Evolutionary conservation across 768 basidiomycete species (phyloP).

Genomic region (Leccinum uliginosum): DNA sequence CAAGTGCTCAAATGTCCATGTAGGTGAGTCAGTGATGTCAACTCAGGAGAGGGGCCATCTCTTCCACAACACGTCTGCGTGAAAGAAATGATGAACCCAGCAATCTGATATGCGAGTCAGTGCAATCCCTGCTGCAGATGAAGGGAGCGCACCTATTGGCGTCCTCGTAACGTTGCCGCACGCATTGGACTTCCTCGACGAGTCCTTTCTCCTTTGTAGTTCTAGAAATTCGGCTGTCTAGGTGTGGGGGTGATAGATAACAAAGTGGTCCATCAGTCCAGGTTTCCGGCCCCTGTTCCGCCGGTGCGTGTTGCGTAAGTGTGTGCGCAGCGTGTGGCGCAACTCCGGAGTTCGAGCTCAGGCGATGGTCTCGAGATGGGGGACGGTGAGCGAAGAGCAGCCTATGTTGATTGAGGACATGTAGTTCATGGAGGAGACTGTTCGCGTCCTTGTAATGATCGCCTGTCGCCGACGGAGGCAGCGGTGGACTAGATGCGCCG

Average conservation of each 20-base stretch:
- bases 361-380: slow-evolving; percentile 11
- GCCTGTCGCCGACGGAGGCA: slow-evolving; percentile 8
- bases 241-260: neutral
- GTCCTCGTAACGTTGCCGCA: slow-evolving; percentile 59
- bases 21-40: neutral
- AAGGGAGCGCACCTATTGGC: slow-evolving; percentile 50
- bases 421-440: slow-evolving; percentile 63
- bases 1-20: slow-evolving; percentile 1
- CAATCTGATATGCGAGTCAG: slow-evolving; percentile 37
- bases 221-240: neutral
- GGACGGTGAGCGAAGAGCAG: slow-evolving; percentile 35
- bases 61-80: slow-evolving; percentile 39
- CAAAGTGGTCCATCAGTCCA: slow-evolving; percentile 6
- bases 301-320: neutral
- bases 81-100: slow-evolving; percentile 64
- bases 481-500: slow-evolving; percentile 28
- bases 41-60: neutral
- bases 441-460: slow-evolving; percentile 59
- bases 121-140: neutral
- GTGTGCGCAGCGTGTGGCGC: neutral
- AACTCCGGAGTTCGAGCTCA: neutral
- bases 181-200: slow-evolving; percentile 40
- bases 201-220: slow-evolving; percentile 15
- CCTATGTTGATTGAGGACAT: slow-evolving; percentile 64
- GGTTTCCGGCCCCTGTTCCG: neutral